Evolutionary conservation across 1,139 yeast genomes (phyloP).

Genomic region (Zygosaccharomyces pseudobailii): DNA sequence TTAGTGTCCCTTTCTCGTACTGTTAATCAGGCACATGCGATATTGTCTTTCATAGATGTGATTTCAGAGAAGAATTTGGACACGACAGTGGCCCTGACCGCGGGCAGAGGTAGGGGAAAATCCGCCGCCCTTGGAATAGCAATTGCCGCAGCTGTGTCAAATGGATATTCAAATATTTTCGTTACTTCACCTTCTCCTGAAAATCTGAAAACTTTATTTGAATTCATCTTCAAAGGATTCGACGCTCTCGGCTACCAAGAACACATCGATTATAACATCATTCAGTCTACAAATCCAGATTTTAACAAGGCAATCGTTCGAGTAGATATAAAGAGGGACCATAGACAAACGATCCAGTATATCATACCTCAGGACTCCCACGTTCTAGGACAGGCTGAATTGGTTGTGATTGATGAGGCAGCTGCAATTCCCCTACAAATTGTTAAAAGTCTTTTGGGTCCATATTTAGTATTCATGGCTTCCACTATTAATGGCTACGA

Average conservation of each 20-base stretch:
- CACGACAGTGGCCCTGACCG: slow-evolving; percentile 88
- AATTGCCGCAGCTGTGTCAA: slow-evolving; percentile 94
- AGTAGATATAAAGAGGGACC: slow-evolving; percentile 87
- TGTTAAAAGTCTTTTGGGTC: slow-evolving; percentile 87
- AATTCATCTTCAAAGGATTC: slow-evolving; percentile 89
- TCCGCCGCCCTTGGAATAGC: slow-evolving; percentile 97
- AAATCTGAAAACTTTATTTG: slow-evolving; percentile 89
- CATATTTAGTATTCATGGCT: slow-evolving; percentile 94
- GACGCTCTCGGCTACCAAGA: slow-evolving; percentile 93
- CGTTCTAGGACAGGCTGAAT: slow-evolving; percentile 96
- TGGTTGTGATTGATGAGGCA: slow-evolving; percentile 95
- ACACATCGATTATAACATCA: slow-evolving; percentile 90
- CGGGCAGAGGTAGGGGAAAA: slow-evolving; percentile 99
- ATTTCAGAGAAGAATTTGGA: slow-evolving; percentile 84
- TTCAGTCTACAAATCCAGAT: slow-evolving; percentile 91
- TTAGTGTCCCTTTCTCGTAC: slow-evolving; percentile 78
- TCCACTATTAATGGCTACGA: slow-evolving; percentile 98
- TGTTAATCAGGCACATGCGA: slow-evolving; percentile 93
- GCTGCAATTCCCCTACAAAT: slow-evolving; percentile 97
- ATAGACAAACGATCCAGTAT: slow-evolving; percentile 95
- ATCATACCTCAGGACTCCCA: slow-evolving; percentile 87
- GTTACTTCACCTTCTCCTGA: slow-evolving; percentile 98
- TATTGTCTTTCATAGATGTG: slow-evolving; percentile 86
- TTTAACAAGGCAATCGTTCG: slow-evolving; percentile 94
- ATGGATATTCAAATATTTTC: slow-evolving; percentile 91